Percentiles rank a stretch among this genome's conserved stretches.
These are phyloP conservation scores for Amphichorda felina DNA, from an alignment of 2,329 filamentous ascomycete species.

Conservation along the genomic window DNA sequence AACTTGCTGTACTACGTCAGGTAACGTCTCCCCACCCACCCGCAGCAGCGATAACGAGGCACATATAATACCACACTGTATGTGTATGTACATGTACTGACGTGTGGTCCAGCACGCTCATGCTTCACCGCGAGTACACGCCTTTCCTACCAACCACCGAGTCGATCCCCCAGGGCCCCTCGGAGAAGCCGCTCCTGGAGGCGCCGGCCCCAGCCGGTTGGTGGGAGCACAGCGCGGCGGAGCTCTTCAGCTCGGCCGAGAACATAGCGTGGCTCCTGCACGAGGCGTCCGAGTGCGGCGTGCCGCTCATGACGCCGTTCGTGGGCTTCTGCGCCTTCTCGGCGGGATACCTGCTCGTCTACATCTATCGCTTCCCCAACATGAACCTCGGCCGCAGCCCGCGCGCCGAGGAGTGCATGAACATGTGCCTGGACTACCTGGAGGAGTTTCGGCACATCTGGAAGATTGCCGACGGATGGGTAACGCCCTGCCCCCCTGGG, in stretches of 20 bases:
- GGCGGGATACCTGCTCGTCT: constrained; percentile 27
- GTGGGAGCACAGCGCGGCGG: constrained; percentile 24
- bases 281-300: constrained; percentile 23
- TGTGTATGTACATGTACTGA: not conserved
- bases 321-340: constrained; percentile 33
- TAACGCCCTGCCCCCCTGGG: too few species aligned
- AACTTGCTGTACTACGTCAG: constrained; percentile 31
- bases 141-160: constrained; percentile 26
- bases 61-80: too few species aligned
- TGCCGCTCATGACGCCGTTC: constrained; percentile 26
- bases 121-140: constrained; percentile 30
- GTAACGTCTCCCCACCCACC: too few species aligned
- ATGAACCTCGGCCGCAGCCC: constrained; percentile 25
- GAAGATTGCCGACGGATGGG: constrained; percentile 17
- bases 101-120: constrained; percentile 18
- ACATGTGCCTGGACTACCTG: constrained; percentile 14
- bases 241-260: constrained; percentile 23
- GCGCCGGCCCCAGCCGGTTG: constrained; percentile 22
- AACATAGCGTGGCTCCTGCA: constrained; percentile 20
- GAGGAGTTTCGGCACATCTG: constrained; percentile 14
- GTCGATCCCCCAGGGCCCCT: constrained; percentile 20
- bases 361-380: constrained; percentile 23
- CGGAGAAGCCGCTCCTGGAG: constrained; percentile 26
- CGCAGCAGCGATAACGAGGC: too few species aligned
- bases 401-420: constrained; percentile 8